Base-by-base conservation (phyloP, 1,284 basidiomycete genomes). In the Agroathelia rolfsii region DNA sequence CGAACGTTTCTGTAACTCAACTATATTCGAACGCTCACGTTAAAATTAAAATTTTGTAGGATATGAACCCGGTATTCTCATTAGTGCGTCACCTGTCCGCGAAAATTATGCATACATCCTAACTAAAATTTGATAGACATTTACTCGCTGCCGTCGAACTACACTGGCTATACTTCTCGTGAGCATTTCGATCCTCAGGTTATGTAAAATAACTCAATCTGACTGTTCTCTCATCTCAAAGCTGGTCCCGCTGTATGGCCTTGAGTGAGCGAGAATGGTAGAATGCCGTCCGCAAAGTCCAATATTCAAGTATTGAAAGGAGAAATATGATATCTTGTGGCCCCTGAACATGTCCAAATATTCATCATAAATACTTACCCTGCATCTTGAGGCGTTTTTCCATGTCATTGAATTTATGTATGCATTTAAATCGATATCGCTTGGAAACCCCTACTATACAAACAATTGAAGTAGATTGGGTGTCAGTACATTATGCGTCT, bases 1-100 rank as follows among this genome's bases (percentile, higher is more conserved):
- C n/a, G n/a, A n/a, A 27, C 37, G 45, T 21, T 31, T 30, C 7
- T 43, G 38, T 29, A 39, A 36, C 6, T 28, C 37, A 36, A 27
- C 34, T 32, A 41, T 33, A 24, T 24, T 9, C 38, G 35, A 12
- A 28, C 30, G 26, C 36, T 39, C 20, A 39, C 42, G 24, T 11
- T 19, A 20, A 15, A 20, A 27, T 9, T 7, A 36, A 52, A 47
- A 45, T 35, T 45, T 44, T 25, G 47, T 43, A 34, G 50, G 51
- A 5, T 48, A 46, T 11, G 50, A 53, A 36, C 55, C 57, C 11
- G 59, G 57, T 11, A 54, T 56, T 29, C 42, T 56, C 8, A 35
- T 57, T 18, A 55, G 53, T 55, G 33, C 36, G 45, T 41, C 7
- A n/a, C 35, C 17, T 12, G 18, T 24, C 21, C 18, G 11, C 20